Conservation (phyloP, 2,329 filamentous ascomycete species). For the Colletotrichum ledebouriae region DNA sequence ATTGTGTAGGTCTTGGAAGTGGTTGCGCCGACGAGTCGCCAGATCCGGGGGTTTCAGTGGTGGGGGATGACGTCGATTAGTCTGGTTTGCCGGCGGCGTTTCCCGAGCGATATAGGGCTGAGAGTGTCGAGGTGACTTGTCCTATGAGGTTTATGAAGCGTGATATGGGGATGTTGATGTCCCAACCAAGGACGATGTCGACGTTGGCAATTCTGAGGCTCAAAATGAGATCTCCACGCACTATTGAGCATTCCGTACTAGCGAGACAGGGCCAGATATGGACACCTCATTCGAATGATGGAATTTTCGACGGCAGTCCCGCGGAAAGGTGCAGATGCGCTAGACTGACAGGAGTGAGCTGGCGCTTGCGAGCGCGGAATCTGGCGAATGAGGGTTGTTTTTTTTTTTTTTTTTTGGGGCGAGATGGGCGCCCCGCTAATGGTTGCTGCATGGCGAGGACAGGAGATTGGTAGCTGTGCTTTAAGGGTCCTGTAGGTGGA, state of each 20-base stretch:
- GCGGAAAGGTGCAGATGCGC: neutral
- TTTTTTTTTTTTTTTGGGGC: neutral
- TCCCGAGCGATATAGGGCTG: neutral
- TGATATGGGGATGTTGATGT: neutral
- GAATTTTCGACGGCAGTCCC: neutral
- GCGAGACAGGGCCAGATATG: constrained; percentile 10
- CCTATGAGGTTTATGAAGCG: neutral
- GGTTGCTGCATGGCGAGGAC: no score
- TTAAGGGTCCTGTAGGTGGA: no score
- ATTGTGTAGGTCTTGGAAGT: no score
- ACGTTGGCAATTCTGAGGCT: constrained; percentile 16
- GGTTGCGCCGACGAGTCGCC: neutral
- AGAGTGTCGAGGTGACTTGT: neutral
- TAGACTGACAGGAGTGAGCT: constrained; percentile 9
- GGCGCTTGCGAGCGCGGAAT: constrained; percentile 21
- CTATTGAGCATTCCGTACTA: neutral
- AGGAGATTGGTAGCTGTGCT: neutral
- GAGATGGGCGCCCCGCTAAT: neutral
- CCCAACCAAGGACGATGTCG: neutral
- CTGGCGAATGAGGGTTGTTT: constrained; percentile 24
- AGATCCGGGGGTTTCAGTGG: constrained; percentile 20
- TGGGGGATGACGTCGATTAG: constrained; percentile 24
- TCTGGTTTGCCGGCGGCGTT: constrained; percentile 3
- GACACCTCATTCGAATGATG: neutral
- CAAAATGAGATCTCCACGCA: constrained; percentile 14